Conservation (phyloP, 2,329 filamentous ascomycete genomes). For the Polychaeton citri region DNA sequence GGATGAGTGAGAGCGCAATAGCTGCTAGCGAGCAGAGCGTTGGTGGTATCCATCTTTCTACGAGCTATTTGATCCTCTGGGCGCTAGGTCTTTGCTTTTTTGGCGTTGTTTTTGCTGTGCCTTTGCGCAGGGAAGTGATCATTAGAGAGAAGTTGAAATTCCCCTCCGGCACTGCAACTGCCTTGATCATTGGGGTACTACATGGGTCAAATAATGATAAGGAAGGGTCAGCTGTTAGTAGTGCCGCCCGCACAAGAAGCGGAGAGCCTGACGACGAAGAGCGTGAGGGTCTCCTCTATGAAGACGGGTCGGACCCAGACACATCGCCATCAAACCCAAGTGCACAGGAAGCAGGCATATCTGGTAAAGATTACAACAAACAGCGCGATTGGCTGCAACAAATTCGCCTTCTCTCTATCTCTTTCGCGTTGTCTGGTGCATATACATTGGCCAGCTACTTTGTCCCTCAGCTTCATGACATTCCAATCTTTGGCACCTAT, state of each 20-base stretch:
- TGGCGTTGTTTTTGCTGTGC: slow-evolving; percentile 91
- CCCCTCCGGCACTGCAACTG: slow-evolving; percentile 88
- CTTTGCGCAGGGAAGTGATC: slow-evolving; percentile 79
- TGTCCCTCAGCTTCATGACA: slow-evolving; percentile 64
- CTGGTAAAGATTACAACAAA: slow-evolving; percentile 4
- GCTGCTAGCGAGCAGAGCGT: slow-evolving; percentile 2
- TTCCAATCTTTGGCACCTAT: slow-evolving; percentile 71
- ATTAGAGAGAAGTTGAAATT: slow-evolving; percentile 87
- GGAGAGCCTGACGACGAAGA: slow-evolving; percentile 18
- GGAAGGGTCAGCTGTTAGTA: slow-evolving; percentile 4
- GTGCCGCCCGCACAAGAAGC: slow-evolving; percentile 9
- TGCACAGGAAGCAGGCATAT: not conserved
- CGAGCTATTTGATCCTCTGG: slow-evolving; percentile 77
- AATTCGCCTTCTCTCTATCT: slow-evolving; percentile 45
- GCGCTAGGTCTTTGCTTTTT: slow-evolving; percentile 89
- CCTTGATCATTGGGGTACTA: slow-evolving; percentile 79
- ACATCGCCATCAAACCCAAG: not conserved
- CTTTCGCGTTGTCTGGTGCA: slow-evolving; percentile 46
- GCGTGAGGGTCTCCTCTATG: slow-evolving; percentile 20
- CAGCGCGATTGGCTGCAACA: slow-evolving; percentile 47
- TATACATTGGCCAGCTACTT: slow-evolving; percentile 80
- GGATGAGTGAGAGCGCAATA: not conserved
- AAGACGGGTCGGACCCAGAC: slow-evolving; percentile 5
- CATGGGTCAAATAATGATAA: slow-evolving; percentile 45
- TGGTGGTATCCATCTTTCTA: slow-evolving; percentile 25